These are phyloP conservation scores for Colletotrichum spinosum DNA, from an alignment of 2,329 filamentous ascomycete species.

Conservation along the genomic window DNA sequence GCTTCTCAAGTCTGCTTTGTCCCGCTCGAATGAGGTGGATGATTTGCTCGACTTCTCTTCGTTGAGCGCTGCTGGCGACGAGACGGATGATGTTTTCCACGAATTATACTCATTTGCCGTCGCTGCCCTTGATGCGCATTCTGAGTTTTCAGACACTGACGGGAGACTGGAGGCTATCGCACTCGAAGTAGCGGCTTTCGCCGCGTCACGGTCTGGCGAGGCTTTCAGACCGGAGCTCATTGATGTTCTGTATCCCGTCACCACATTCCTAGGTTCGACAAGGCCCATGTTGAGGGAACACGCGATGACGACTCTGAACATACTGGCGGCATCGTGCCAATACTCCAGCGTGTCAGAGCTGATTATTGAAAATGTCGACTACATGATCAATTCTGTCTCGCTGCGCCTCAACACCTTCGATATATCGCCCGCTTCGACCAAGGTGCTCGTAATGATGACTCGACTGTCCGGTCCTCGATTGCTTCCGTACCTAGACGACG, in stretches of 20 bases:
- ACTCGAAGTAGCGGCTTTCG: slow-evolving; percentile 82
- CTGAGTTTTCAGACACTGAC: slow-evolving; percentile 63
- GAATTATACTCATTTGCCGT: slow-evolving; percentile 79
- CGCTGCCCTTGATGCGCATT: slow-evolving; percentile 67
- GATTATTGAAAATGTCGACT: slow-evolving; percentile 92
- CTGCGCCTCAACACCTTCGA: slow-evolving; percentile 92
- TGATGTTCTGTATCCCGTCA: slow-evolving; percentile 90
- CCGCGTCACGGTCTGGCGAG: slow-evolving; percentile 73
- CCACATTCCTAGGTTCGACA: slow-evolving; percentile 84
- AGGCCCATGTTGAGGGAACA: slow-evolving; percentile 78
- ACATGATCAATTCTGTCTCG: slow-evolving; percentile 93
- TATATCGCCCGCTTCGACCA: slow-evolving; percentile 89
- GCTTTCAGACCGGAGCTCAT: slow-evolving; percentile 88
- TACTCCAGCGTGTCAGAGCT: slow-evolving; percentile 82
- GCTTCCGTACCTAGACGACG: slow-evolving; percentile 90
- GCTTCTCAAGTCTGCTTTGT: slow-evolving; percentile 70
- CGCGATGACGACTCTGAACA: slow-evolving; percentile 85
- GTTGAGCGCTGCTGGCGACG: slow-evolving; percentile 49
- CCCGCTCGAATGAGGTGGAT: slow-evolving; percentile 66
- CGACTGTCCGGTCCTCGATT: slow-evolving; percentile 83
- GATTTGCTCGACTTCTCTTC: slow-evolving; percentile 73
- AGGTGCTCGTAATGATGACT: slow-evolving; percentile 95
- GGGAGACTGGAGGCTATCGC: slow-evolving; percentile 84
- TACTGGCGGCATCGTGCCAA: slow-evolving; percentile 78
- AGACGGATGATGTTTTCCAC: slow-evolving; percentile 62